phyloP scores from a whole-genome alignment of 2,329 filamentous ascomycete genomes.

The Colletotrichum destructivum region DNA sequence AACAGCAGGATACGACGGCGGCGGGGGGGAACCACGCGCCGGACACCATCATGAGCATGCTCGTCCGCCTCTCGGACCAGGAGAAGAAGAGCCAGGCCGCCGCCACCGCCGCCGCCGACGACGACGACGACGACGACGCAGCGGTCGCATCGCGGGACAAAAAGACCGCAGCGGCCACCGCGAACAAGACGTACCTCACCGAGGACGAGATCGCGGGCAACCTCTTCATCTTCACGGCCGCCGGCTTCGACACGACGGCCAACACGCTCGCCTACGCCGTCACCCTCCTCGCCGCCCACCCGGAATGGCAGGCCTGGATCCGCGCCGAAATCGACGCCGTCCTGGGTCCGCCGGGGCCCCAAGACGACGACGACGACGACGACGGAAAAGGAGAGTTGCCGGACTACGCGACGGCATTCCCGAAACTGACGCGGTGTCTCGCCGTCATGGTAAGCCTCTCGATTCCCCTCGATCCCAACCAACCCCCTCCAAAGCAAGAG shows the following conservation, averaged over 20 bases:
- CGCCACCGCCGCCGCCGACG: neutral
- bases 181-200: slow-evolving; percentile 37
- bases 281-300: slow-evolving; percentile 61
- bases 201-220: slow-evolving; percentile 51
- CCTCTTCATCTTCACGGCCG: slow-evolving; percentile 46
- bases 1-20: slow-evolving; percentile 38
- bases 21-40: slow-evolving; percentile 43
- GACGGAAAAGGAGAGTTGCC: slow-evolving; percentile 44
- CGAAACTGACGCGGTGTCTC: slow-evolving; percentile 58
- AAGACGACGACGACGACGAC: slow-evolving; percentile 46
- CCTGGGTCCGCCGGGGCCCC: slow-evolving; percentile 42
- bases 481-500: no score
- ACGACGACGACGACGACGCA: no score
- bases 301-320: slow-evolving; percentile 67
- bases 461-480: no score
- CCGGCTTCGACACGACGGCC: slow-evolving; percentile 65
- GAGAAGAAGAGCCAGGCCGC: slow-evolving; percentile 42
- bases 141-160: neutral
- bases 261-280: slow-evolving; percentile 65
- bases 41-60: slow-evolving; percentile 50
- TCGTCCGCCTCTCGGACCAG: slow-evolving; percentile 48
- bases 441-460: slow-evolving; percentile 57
- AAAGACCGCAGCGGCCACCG: neutral
- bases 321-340: slow-evolving; percentile 60
- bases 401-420: slow-evolving; percentile 59